Percentiles rank a stretch among this genome's conserved stretches.
These are phyloP conservation scores for Lepidium sativum DNA, from an alignment of 345 rosid species.

Conservation along the genomic window DNA sequence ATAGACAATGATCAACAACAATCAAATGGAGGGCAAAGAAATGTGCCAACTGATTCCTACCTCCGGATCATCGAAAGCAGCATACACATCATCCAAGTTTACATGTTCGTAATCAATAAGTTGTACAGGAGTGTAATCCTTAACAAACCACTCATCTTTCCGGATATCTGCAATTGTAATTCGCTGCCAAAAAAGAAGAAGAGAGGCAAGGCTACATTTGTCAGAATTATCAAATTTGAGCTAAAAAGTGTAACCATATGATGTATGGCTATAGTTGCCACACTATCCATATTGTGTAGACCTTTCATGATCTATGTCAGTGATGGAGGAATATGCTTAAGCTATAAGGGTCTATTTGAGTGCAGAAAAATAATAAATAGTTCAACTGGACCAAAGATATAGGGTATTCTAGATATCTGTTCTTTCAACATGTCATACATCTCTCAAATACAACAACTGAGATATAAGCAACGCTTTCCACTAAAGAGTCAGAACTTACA, in stretches of 20 bases:
- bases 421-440: not conserved
- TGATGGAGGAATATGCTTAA: not conserved
- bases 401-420: slow-evolving; percentile 2
- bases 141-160: slow-evolving; percentile 76
- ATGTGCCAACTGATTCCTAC: slow-evolving; percentile 27
- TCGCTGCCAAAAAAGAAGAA: slow-evolving; percentile 41
- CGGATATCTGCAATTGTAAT: slow-evolving; percentile 74
- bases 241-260: not conserved
- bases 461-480: not conserved
- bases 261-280: not conserved
- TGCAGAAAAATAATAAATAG: not conserved
- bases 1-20: not conserved
- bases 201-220: not conserved
- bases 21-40: not conserved
- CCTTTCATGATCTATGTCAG: not conserved
- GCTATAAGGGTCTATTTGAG: not conserved
- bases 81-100: slow-evolving; percentile 88
- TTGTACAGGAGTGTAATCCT: slow-evolving; percentile 53
- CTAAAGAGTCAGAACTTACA: slow-evolving; percentile 37
- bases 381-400: not conserved
- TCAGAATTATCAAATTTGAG: not conserved
- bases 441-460: not conserved
- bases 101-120: slow-evolving; percentile 80
- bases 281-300: not conserved
- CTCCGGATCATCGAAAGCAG: slow-evolving; percentile 85